Base-by-base conservation (phyloP, 164 flowering plant genomes). In the Hamamelis virginiana region DNA sequence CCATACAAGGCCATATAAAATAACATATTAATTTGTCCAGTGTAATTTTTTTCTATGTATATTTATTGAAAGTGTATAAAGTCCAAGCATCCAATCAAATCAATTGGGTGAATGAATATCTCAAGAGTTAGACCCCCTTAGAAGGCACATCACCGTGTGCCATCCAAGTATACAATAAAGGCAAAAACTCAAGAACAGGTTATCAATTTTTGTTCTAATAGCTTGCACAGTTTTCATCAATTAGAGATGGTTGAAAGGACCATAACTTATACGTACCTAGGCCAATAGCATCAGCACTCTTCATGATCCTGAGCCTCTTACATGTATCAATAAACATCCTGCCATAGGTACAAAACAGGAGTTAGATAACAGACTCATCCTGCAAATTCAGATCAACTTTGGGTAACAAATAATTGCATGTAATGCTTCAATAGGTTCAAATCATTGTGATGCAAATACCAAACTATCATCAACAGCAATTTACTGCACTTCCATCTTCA, bases 301-400 rank as follows among this genome's bases (percentile, higher is more conserved):
- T 79, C 80, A 76, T 79, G 53, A 79, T 79, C 75, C 77, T 76
- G 61, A 79, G 48, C 68, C 77, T 74, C 55, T 67, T 79, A 79
- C n/a, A n/a, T n/a, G n/a, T n/a, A n/a, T n/a, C n/a, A n/a, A n/a
- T n/a, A n/a, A n/a, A n/a, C n/a, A n/a, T 79, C 68, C 82, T 79
- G 77, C 48, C 23, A 22, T 22, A 47, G 61, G 14, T 65, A 5
- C 41, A 52, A 18, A 26, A 12, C 19, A 28, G 1, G 61, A 67
- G 16, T 44, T 23, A 53, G 62, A 47, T 18, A 51, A 0, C 53
- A 70, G 47, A 12, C 16, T 5, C 13, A 44, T 5, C 59, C 27
- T 2, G 22, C 27, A 11, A 22, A 22, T 18, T 18, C n/a, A n/a
- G 22, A 53, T 22, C 8, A 8, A n/a, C n/a, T 53, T 53, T 53